Conservation (phyloP, 1,284 basidiomycete species). For the Peniophora sp. region DNA sequence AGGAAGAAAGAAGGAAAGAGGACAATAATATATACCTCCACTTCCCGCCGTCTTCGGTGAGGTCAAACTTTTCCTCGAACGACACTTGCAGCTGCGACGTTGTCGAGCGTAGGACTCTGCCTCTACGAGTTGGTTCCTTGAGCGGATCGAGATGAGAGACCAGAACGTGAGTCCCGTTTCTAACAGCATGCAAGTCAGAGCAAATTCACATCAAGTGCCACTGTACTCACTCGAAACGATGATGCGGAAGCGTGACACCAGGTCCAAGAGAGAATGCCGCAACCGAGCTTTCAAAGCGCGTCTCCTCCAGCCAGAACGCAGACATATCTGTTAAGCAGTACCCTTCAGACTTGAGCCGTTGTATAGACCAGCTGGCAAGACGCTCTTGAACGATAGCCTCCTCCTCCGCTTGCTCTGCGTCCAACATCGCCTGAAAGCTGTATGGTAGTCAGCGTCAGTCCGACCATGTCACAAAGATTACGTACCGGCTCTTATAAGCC, state of each 20-base stretch:
- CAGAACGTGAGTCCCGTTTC: slow-evolving; percentile 59
- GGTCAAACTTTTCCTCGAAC: slow-evolving; percentile 46
- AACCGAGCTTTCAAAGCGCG: slow-evolving; percentile 50
- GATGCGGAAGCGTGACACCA: slow-evolving; percentile 46
- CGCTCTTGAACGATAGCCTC: slow-evolving; percentile 52
- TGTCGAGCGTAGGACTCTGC: slow-evolving; percentile 44
- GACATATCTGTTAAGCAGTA: slow-evolving; percentile 58
- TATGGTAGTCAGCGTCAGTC: background rate
- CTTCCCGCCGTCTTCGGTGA: slow-evolving; percentile 31
- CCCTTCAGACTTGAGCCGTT: slow-evolving; percentile 55
- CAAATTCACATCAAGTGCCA: background rate
- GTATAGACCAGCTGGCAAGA: slow-evolving; percentile 55
- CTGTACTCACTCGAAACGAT: slow-evolving; percentile 56
- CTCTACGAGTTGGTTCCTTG: slow-evolving; percentile 40
- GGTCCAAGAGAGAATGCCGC: slow-evolving; percentile 55
- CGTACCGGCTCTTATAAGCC: slow-evolving; percentile 37
- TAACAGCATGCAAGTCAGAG: slow-evolving; percentile 16
- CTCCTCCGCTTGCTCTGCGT: slow-evolving; percentile 57
- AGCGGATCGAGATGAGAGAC: slow-evolving; percentile 58
- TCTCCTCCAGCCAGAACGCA: slow-evolving; percentile 58
- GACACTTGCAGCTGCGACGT: slow-evolving; percentile 46
- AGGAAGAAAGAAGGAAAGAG: background rate
- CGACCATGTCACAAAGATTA: too few species aligned
- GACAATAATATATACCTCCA: slow-evolving; percentile 43
- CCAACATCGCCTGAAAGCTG: slow-evolving; percentile 60